These are phyloP conservation scores for Cercospora brassicicola DNA, from an alignment of 2,329 filamentous ascomycete genomes.

Conservation along the genomic window DNA sequence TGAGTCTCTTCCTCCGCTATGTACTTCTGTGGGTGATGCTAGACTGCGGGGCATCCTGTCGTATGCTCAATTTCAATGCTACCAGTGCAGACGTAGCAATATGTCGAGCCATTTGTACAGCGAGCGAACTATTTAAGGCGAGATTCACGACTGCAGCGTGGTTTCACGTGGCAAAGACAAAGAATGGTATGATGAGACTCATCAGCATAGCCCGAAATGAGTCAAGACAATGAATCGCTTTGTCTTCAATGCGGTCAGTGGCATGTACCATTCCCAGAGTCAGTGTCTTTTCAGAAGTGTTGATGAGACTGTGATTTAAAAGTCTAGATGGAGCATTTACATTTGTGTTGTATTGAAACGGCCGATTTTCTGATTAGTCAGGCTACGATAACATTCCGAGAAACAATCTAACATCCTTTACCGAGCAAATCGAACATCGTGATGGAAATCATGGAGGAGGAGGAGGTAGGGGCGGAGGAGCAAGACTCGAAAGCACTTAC, in stretches of 20 bases:
- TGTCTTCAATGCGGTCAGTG: background rate
- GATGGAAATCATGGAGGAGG: background rate
- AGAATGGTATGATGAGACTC: background rate
- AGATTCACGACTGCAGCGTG: background rate
- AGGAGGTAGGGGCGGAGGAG: background rate
- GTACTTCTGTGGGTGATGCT: background rate
- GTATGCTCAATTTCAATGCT: background rate
- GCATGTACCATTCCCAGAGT: background rate
- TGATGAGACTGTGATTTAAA: background rate
- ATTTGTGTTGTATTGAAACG: background rate
- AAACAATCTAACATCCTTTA: background rate
- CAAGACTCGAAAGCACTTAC: background rate
- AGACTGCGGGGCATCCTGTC: conserved; percentile 2
- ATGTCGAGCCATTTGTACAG: background rate
- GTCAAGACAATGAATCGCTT: background rate
- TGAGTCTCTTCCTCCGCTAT: background rate
- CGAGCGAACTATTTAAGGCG: background rate
- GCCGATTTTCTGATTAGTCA: background rate
- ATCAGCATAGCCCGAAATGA: background rate
- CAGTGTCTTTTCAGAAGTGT: background rate
- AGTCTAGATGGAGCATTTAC: background rate
- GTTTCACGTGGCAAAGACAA: conserved; percentile 1
- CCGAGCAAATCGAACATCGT: background rate
- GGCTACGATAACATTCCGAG: background rate
- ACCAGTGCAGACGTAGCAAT: background rate